Percentiles rank a stretch among this genome's conserved stretches.
Evolutionary conservation across 2,329 filamentous ascomycete genomes (phyloP).

Genomic region (Albifimbria verrucaria): DNA sequence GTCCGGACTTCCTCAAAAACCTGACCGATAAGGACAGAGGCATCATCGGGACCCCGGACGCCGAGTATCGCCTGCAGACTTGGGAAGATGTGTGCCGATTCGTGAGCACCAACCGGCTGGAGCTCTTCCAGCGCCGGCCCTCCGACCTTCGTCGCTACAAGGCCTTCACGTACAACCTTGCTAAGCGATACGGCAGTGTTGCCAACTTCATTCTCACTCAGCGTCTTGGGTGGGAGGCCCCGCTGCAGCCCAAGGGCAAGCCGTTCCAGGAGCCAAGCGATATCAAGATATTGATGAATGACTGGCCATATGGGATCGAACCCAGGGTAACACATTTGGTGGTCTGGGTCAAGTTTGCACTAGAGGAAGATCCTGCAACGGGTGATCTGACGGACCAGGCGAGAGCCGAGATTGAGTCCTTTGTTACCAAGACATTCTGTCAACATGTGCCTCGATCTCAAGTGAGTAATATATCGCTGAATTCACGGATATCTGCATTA

Average conservation of each 20-base stretch:
- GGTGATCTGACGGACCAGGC: constrained; percentile 66
- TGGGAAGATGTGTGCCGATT: constrained; percentile 70
- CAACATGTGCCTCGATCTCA: constrained; percentile 45
- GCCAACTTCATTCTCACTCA: constrained; percentile 71
- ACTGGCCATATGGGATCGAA: constrained; percentile 92
- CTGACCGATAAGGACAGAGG: constrained; percentile 64
- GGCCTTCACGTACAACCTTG: constrained; percentile 62
- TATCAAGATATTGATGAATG: constrained; percentile 76
- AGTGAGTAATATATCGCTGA: constrained; percentile 35
- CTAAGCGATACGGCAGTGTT: constrained; percentile 68
- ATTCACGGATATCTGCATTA: background rate
- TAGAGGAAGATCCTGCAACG: constrained; percentile 64
- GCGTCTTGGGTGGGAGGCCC: constrained; percentile 65
- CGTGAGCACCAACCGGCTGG: constrained; percentile 64
- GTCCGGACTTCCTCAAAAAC: constrained; percentile 67
- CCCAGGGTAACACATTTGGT: constrained; percentile 76
- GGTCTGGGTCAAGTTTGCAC: constrained; percentile 86
- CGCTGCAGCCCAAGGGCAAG: constrained; percentile 26
- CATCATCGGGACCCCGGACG: constrained; percentile 70
- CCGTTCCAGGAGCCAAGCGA: constrained; percentile 52
- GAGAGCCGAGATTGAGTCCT: constrained; percentile 64
- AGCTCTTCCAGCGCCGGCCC: constrained; percentile 73
- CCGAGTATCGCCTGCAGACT: constrained; percentile 55
- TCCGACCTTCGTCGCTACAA: constrained; percentile 77
- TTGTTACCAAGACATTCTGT: constrained; percentile 66